phyloP scores from a whole-genome alignment of 129 eudicot species.

The Chrysanthemum lavandulifolium region DNA sequence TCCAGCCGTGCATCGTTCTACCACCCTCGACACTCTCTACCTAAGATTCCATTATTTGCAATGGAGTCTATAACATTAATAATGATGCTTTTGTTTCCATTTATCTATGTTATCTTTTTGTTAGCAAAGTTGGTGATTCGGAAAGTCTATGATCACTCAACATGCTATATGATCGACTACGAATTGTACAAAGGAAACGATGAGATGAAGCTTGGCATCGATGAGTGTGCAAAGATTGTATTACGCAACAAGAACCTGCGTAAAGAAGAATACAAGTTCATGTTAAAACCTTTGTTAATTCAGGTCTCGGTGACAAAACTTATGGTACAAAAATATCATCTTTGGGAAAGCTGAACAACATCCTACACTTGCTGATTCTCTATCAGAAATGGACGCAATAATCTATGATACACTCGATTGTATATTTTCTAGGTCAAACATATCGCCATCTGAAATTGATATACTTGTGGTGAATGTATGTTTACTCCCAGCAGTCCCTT shows the following conservation, averaged over 20 bases:
- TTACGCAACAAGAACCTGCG: slow-evolving; percentile 53
- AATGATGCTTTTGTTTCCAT: background rate
- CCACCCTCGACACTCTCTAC: too few species aligned
- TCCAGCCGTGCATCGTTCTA: too few species aligned
- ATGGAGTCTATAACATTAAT: background rate
- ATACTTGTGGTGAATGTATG: slow-evolving; percentile 65
- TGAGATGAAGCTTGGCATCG: slow-evolving; percentile 40
- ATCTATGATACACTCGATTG: slow-evolving; percentile 48
- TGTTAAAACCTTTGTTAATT: slow-evolving; percentile 49
- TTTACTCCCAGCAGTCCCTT: slow-evolving; percentile 44
- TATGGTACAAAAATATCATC: slow-evolving; percentile 51
- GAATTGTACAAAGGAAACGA: slow-evolving; percentile 61
- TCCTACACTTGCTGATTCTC: slow-evolving; percentile 36
- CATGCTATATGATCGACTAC: slow-evolving; percentile 60
- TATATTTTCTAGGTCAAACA: slow-evolving; percentile 36
- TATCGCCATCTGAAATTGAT: slow-evolving; percentile 45
- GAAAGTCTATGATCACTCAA: background rate
- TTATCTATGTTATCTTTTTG: background rate
- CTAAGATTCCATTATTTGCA: too few species aligned
- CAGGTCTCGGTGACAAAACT: slow-evolving; percentile 68
- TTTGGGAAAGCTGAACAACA: slow-evolving; percentile 38
- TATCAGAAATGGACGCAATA: slow-evolving; percentile 52
- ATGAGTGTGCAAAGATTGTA: slow-evolving; percentile 40
- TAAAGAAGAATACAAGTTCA: slow-evolving; percentile 47
- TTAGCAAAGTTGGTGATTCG: background rate